Evolutionary conservation across 2,329 filamentous ascomycete genomes (phyloP).

Genomic region (Pseudogymnoascus sp.): DNA sequence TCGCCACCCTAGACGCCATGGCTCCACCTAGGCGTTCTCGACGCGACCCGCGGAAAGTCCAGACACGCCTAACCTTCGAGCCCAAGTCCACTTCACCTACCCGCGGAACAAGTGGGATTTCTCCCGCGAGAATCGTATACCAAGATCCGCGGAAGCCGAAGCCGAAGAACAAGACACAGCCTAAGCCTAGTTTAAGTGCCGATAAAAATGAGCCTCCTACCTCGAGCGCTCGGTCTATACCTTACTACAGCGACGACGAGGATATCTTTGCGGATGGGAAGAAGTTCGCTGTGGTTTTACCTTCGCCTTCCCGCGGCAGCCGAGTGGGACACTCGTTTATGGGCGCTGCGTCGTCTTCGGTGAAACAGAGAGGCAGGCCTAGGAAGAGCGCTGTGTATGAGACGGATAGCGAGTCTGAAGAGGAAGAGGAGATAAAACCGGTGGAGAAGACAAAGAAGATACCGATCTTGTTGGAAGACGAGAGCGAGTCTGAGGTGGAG

Average conservation of each 20-base stretch:
- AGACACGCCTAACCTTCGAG: not conserved
- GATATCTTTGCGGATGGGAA: not conserved
- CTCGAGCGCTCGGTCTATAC: not conserved
- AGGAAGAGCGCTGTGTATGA: not conserved
- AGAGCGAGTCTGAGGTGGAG: not conserved
- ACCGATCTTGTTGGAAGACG: not conserved
- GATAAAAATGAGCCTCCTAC: not conserved
- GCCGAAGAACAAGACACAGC: not conserved
- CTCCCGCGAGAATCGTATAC: slow-evolving; percentile 1
- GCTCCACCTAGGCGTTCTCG: not conserved
- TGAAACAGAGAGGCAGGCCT: not conserved
- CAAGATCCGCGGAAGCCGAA: not conserved
- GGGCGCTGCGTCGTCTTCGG: not conserved
- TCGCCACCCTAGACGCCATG: not conserved
- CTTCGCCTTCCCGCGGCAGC: not conserved
- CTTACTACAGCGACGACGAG: not conserved
- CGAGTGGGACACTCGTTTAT: not conserved
- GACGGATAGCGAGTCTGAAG: not conserved
- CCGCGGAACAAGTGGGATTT: not conserved
- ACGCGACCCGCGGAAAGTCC: not conserved
- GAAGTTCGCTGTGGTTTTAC: not conserved
- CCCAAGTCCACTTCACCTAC: not conserved
- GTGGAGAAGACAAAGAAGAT: not conserved
- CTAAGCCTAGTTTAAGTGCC: not conserved
- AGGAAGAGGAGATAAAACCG: not conserved